Conservation (phyloP, 345 rosid species). For the Brassica cretica region DNA sequence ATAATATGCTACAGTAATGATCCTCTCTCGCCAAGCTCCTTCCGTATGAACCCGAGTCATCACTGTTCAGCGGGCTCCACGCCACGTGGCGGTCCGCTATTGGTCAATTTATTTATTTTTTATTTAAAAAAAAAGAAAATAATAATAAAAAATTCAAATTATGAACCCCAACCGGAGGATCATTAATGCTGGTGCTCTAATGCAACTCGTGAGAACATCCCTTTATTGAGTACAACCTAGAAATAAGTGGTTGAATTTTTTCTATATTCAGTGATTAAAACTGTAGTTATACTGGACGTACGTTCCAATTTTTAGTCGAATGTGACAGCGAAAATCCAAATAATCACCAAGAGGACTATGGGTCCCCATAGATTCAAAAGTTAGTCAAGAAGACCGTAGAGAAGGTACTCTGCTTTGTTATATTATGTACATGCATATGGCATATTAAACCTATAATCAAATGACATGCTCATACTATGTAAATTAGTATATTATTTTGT, state of each 20-base stretch:
- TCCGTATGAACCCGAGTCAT: no score
- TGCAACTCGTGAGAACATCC: slow-evolving; percentile 14
- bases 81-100: no score
- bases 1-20: no score
- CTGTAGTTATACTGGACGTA: slow-evolving; percentile 9
- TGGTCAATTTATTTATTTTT: no score
- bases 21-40: no score
- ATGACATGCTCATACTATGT: not conserved
- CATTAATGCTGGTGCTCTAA: not conserved
- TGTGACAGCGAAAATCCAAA: slow-evolving; percentile 25
- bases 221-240: slow-evolving; percentile 13
- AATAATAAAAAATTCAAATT: no score
- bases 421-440: not conserved
- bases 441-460: not conserved
- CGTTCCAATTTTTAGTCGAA: not conserved
- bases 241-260: not conserved
- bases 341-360: slow-evolving; percentile 23
- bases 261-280: slow-evolving; percentile 2
- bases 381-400: slow-evolving; percentile 23
- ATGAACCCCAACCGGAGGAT: no score
- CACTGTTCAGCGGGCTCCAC: no score
- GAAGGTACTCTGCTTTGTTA: slow-evolving; percentile 4
- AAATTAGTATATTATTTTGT: not conserved
- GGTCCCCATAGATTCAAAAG: slow-evolving; percentile 22
- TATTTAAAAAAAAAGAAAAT: no score